phyloP scores from a whole-genome alignment of 164 flowering plant genomes.

The Aristolochia californica region DNA sequence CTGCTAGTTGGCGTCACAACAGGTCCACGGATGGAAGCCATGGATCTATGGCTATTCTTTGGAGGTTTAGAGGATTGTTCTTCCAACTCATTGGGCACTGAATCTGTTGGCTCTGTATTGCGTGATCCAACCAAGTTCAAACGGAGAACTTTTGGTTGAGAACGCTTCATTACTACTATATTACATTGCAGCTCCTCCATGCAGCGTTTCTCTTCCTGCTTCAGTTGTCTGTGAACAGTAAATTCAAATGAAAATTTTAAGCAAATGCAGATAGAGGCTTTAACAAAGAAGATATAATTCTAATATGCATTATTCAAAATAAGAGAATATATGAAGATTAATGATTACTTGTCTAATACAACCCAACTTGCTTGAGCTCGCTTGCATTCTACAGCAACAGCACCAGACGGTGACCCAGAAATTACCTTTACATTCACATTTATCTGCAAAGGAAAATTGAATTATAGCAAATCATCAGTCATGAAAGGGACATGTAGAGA shows the following conservation, averaged over 20 bases:
- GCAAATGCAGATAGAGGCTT: too few relatives aligned
- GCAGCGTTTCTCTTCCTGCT: conserved; percentile 61
- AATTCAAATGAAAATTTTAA: background rate
- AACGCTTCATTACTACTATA: conserved; percentile 62
- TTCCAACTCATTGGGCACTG: conserved; percentile 17
- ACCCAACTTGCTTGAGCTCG: conserved; percentile 81
- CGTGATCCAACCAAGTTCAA: conserved; percentile 55
- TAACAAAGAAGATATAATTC: too few relatives aligned
- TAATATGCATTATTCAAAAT: background rate
- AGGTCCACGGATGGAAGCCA: conserved; percentile 40
- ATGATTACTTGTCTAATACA: conserved; percentile 77
- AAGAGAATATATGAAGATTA: background rate
- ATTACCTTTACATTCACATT: conserved; percentile 80
- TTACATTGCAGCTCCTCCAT: conserved; percentile 84
- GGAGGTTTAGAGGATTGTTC: conserved; percentile 13
- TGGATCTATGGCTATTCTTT: conserved; percentile 15
- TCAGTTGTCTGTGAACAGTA: conserved; percentile 39
- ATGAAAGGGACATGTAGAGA: background rate
- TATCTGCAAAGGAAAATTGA: conserved; percentile 30
- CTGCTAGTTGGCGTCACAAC: conserved; percentile 80
- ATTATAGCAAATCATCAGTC: background rate
- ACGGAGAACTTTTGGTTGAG: conserved; percentile 73
- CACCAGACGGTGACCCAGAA: conserved; percentile 78
- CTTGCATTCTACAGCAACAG: conserved; percentile 88
- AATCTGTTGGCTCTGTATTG: conserved; percentile 20